Percentiles rank a stretch among this genome's conserved stretches.
phyloP scores from a whole-genome alignment of 371 early-diverging fungal species.

The Apophysomyces trapeziformis region DNA sequence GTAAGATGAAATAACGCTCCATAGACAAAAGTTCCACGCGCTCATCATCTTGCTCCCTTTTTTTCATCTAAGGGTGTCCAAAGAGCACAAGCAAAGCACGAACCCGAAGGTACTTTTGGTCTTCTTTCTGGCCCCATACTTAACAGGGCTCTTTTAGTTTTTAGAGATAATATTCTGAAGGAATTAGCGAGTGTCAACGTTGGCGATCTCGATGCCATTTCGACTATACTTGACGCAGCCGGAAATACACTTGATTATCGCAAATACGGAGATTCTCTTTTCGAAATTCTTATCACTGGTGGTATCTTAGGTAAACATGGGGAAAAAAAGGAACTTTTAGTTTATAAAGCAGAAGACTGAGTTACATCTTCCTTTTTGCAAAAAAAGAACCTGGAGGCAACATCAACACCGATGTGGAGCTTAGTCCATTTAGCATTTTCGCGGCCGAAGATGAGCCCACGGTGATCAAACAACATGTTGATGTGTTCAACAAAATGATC shows the following conservation, averaged over 20 bases:
- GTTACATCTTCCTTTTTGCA: slow-evolving; percentile 11
- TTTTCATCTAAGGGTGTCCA: slow-evolving; percentile 68
- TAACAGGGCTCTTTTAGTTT: slow-evolving; percentile 45
- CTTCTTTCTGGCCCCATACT: neutral
- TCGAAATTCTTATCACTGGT: slow-evolving; percentile 90
- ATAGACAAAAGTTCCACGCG: slow-evolving; percentile 9
- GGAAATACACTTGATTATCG: slow-evolving; percentile 91
- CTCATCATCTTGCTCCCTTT: slow-evolving; percentile 2
- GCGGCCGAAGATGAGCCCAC: slow-evolving; percentile 70
- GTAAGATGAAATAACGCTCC: slow-evolving; percentile 27
- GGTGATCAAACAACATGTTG: slow-evolving; percentile 77
- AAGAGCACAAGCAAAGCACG: slow-evolving; percentile 86
- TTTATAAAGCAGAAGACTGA: neutral
- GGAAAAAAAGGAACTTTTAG: neutral
- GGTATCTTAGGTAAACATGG: slow-evolving; percentile 75
- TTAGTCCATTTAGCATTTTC: slow-evolving; percentile 88
- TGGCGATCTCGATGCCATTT: slow-evolving; percentile 74
- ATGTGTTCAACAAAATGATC: slow-evolving; percentile 83
- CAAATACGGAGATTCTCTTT: slow-evolving; percentile 92
- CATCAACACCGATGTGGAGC: slow-evolving; percentile 76
- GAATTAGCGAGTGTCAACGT: slow-evolving; percentile 62
- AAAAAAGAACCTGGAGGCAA: slow-evolving; percentile 87
- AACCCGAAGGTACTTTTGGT: slow-evolving; percentile 69
- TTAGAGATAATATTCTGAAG: slow-evolving; percentile 76
- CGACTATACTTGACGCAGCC: slow-evolving; percentile 76